A percentile compares a stretch with the other conserved stretches of the same genome.
Conservation (phyloP, 441 rosid genomes). For the Erysimum pusillum region DNA sequence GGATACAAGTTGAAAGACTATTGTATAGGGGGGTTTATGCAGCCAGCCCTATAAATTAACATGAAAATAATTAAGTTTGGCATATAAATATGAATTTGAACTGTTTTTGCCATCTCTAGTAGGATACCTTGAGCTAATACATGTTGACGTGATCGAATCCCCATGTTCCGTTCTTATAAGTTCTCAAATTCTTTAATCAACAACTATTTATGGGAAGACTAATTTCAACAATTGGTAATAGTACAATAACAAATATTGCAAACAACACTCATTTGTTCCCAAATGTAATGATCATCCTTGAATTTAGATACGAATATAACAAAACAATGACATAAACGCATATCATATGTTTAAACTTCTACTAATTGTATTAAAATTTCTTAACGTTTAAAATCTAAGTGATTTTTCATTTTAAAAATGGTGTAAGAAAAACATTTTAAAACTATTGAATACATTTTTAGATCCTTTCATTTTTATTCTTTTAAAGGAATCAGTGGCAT, state of each 20-base stretch:
- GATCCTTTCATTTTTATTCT: not conserved
- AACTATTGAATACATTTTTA: not conserved
- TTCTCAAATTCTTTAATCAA: not conserved
- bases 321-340: not conserved
- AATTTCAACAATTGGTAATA: not conserved
- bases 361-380: not conserved
- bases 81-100: not conserved
- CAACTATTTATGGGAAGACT: not conserved
- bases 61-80: not conserved
- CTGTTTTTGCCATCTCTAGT: not conserved
- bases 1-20: no score
- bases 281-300: conserved; percentile 7
- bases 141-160: not conserved
- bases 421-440: not conserved
- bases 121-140: conserved; percentile 1
- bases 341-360: not conserved
- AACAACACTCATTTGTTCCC: conserved; percentile 10
- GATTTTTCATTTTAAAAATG: not conserved
- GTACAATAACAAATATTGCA: not conserved
- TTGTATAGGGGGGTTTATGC: no score
- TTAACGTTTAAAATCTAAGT: not conserved
- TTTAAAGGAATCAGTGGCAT: not conserved
- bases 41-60: not conserved
- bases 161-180: not conserved
- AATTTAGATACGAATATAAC: conserved; percentile 13